A percentile compares a stretch with the other conserved stretches of the same genome.
These are phyloP conservation scores for Suhomyces canberraensis DNA, from an alignment of 805 yeast genomes.

Conservation along the genomic window DNA sequence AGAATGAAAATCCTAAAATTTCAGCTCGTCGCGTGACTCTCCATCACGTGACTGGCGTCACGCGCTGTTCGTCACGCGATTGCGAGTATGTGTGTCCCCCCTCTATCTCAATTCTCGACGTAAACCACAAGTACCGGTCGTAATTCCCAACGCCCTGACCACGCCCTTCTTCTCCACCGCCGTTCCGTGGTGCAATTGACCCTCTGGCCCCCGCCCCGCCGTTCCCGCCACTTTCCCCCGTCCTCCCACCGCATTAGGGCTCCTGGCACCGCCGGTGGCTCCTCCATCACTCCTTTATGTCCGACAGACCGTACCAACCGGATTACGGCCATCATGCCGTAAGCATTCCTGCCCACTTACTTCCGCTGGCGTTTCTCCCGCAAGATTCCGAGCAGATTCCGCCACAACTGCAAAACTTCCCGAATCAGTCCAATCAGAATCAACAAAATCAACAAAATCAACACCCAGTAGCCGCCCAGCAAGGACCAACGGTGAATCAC, in stretches of 20 bases:
- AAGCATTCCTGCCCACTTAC: constrained; percentile 15
- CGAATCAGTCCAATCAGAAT: constrained; percentile 4
- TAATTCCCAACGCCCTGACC: too few species aligned
- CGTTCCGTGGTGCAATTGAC: too few species aligned
- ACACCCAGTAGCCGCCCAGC: background rate
- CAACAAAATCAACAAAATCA: too few species aligned
- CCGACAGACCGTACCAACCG: background rate
- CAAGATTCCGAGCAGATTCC: constrained; percentile 1
- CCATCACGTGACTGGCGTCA: too few species aligned
- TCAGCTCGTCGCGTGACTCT: too few species aligned
- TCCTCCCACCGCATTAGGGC: background rate
- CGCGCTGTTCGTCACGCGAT: too few species aligned
- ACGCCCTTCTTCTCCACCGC: too few species aligned
- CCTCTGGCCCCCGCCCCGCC: background rate
- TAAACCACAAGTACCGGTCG: too few species aligned
- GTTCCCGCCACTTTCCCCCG: background rate
- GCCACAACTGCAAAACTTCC: constrained; percentile 8
- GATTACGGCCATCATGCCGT: constrained; percentile 7
- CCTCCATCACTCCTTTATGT: background rate
- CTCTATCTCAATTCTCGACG: too few species aligned
- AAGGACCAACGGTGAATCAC: background rate
- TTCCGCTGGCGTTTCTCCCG: constrained; percentile 13
- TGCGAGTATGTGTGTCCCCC: too few species aligned
- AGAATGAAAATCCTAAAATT: too few species aligned
- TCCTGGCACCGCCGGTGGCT: background rate